phyloP scores from a whole-genome alignment of 73 alveolate genomes.

The Effrenium voratum region DNA sequence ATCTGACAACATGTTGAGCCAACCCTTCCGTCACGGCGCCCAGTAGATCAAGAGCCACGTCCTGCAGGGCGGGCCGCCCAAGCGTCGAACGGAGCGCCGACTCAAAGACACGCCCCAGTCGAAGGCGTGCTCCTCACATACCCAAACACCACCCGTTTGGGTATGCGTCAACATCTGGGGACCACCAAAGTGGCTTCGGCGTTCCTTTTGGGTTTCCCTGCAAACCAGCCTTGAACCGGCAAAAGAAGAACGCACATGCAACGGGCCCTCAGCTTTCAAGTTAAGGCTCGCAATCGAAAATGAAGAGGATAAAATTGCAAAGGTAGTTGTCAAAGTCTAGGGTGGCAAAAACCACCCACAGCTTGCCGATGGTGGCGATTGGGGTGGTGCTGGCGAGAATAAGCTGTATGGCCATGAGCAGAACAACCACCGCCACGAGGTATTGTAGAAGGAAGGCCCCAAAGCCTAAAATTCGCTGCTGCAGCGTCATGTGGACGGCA shows the following conservation, averaged over 20 bases:
- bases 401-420: conserved; percentile 78
- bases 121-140: conserved; percentile 3
- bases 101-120: conserved; percentile 22
- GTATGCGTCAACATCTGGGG: no score
- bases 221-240: no score
- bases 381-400: conserved; percentile 85
- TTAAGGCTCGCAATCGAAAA: conserved; percentile 68
- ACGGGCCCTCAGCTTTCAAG: no score
- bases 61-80: conserved; percentile 14
- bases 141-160: background rate
- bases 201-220: no score
- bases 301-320: conserved; percentile 83
- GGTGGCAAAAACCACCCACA: conserved; percentile 73
- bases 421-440: conserved; percentile 65
- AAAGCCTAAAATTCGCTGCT: conserved; percentile 70
- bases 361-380: conserved; percentile 78
- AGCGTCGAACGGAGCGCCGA: conserved; percentile 8
- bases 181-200: no score
- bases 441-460: conserved; percentile 74
- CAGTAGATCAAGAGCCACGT: conserved; percentile 81
- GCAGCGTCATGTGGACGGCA: conserved; percentile 76
- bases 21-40: no score
- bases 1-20: no score
- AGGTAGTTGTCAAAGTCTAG: conserved; percentile 88
- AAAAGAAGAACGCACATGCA: no score